Conservation (phyloP, 805 yeast species). For the Kodamaea sagamina region DNA sequence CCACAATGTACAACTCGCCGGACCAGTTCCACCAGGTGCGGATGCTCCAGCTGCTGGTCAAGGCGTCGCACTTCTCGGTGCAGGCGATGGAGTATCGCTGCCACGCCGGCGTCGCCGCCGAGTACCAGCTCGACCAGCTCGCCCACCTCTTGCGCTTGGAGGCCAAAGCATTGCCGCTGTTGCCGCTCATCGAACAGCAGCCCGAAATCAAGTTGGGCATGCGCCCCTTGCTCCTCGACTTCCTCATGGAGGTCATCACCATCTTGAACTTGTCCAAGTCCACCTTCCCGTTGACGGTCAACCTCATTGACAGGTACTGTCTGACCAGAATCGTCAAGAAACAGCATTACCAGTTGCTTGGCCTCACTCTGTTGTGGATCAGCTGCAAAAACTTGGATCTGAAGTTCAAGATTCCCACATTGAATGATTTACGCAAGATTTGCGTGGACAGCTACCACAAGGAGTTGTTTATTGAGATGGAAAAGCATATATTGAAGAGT, state of each 20-base stretch:
- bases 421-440: slow-evolving; percentile 53
- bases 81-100: slow-evolving; percentile 49
- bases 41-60: slow-evolving; percentile 31
- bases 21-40: slow-evolving; percentile 37
- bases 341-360: slow-evolving; percentile 47
- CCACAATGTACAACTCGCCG: slow-evolving; percentile 23
- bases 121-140: slow-evolving; percentile 48
- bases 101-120: slow-evolving; percentile 32
- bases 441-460: slow-evolving; percentile 61
- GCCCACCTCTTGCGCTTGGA: slow-evolving; percentile 34
- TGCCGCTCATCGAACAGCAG: slow-evolving; percentile 43
- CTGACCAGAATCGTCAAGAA: slow-evolving; percentile 47
- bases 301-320: slow-evolving; percentile 46
- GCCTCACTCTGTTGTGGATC: slow-evolving; percentile 47
- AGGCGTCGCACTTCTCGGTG: slow-evolving; percentile 43
- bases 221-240: slow-evolving; percentile 46
- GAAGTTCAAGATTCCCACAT: slow-evolving; percentile 58
- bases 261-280: slow-evolving; percentile 41
- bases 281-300: slow-evolving; percentile 47
- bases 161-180: slow-evolving; percentile 22
- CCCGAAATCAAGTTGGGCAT: slow-evolving; percentile 47
- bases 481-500: slow-evolving; percentile 61
- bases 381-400: slow-evolving; percentile 51
- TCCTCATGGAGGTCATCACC: slow-evolving; percentile 47
- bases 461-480: slow-evolving; percentile 64